Evolutionary conservation across 1,139 yeast genomes (phyloP), one percentile per base, ranked within the genome.

Genomic region (Torulaspora pretoriensis): DNA sequence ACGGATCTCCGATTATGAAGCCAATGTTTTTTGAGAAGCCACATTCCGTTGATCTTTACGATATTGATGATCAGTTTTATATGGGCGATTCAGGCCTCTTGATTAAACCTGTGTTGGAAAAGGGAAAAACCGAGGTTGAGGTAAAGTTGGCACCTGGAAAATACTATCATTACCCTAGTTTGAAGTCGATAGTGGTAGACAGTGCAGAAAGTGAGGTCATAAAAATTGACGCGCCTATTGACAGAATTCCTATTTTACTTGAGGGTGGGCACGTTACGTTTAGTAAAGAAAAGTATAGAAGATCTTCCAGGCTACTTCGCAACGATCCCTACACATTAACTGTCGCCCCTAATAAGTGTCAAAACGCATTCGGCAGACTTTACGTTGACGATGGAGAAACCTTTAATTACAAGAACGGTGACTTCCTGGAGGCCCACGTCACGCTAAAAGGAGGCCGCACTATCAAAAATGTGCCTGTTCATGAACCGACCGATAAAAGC

Each of bases 361-460:
- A 80, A 1, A 50, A 60, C 1, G 90, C 94, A 0, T 58, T 63
- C 0, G 83, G 84, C 1, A 78, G 77, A 12, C 62, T 92, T 26
- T 92, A 90, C 61, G 67, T 83, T 38, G 98, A 90, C 64, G 96
- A 87, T 64, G 95, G 96, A 10, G 85, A 81, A 57, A 74, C 92
- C 0, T 87, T 75, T 57, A 74, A 69, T 22, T 81, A 83, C 61
- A 57, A 67, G 46, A 49, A 67, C 0, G 83, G 81, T 2, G 75
- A 74, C 12, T 83, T 53, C 54, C 42, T 79, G 4, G 58, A 68
- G 30, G 59, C 77, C 2, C 56, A 67, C 1, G 70, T 84, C 38
- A 45, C 48, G 4, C 62, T 69, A 17, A 46, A 50, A 8, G 50
- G 60, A 17, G 59, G 61, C 8, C 45, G 38, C n/a, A 42, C 73